phyloP scores from a whole-genome alignment of 2,329 filamentous ascomycete genomes.

The Thielaviopsis populi region DNA sequence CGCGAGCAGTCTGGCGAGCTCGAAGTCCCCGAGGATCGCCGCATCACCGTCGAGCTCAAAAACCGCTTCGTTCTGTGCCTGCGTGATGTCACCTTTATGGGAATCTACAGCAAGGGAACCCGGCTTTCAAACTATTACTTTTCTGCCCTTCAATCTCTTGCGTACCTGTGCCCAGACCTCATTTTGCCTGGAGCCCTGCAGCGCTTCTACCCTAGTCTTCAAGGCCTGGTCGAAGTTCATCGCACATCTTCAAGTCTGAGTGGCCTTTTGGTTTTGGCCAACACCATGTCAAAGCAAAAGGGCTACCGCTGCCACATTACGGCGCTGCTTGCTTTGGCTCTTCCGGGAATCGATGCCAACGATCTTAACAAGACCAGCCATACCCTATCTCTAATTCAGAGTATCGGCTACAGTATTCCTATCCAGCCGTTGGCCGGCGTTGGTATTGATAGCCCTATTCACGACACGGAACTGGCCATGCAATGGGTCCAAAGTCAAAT shows the following conservation, averaged over 20 bases:
- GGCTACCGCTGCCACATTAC: conserved; percentile 96
- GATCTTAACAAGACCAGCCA: conserved; percentile 93
- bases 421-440: conserved; percentile 58
- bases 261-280: conserved; percentile 79
- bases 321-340: conserved; percentile 74
- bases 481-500: conserved; percentile 92
- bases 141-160: conserved; percentile 73
- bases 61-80: conserved; percentile 77
- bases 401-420: conserved; percentile 90
- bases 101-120: conserved; percentile 88
- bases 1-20: conserved; percentile 86
- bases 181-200: conserved; percentile 88
- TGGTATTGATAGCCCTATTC: conserved; percentile 49
- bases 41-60: conserved; percentile 67
- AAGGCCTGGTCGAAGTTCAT: conserved; percentile 93
- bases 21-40: conserved; percentile 65
- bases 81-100: conserved; percentile 93
- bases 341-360: conserved; percentile 95
- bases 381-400: conserved; percentile 87
- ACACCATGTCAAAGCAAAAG: conserved; percentile 80
- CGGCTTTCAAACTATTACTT: conserved; percentile 86
- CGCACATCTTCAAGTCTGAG: conserved; percentile 87
- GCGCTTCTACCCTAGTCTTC: conserved; percentile 90
- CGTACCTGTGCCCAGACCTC: conserved; percentile 78
- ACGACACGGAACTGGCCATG: conserved; percentile 64